Conservation (phyloP, 306 rosid genomes). For the Prunus padus region DNA sequence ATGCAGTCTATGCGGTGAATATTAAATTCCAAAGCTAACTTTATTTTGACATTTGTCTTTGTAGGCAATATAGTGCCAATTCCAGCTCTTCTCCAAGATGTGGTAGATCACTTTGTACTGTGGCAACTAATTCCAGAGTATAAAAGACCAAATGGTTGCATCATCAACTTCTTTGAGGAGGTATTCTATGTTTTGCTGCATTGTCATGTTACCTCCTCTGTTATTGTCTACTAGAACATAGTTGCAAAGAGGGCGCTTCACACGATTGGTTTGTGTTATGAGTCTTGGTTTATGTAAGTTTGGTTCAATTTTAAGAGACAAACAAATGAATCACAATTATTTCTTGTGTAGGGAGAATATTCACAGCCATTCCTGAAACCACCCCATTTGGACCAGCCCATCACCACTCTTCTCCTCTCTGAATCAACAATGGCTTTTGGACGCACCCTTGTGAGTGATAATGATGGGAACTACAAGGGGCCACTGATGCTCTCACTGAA, state of each 20-base stretch:
- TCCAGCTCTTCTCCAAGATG: conserved; percentile 69
- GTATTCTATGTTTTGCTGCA: conserved; percentile 44
- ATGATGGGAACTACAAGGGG: conserved; percentile 94
- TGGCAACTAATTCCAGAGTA: conserved; percentile 96
- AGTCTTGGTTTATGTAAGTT: neutral
- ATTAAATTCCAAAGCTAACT: conserved; percentile 3
- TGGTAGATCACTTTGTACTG: conserved; percentile 86
- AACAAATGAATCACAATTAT: conserved; percentile 3
- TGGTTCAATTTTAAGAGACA: neutral
- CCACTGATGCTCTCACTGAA: conserved; percentile 83
- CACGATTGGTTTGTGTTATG: conserved; percentile 26
- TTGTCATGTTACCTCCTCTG: conserved; percentile 29
- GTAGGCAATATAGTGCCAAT: conserved; percentile 85
- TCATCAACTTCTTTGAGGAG: conserved; percentile 93
- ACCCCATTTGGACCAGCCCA: conserved; percentile 97
- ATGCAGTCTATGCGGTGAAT: neutral
- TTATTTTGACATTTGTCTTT: conserved; percentile 15
- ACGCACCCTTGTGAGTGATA: conserved; percentile 77
- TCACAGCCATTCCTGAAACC: conserved; percentile 99
- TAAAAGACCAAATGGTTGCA: conserved; percentile 93
- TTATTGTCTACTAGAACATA: conserved; percentile 30
- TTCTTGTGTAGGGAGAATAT: conserved; percentile 64
- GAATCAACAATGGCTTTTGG: conserved; percentile 96
- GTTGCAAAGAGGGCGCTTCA: conserved; percentile 22
- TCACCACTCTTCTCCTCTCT: conserved; percentile 79